Conservation (phyloP, 208 protist genomes). For the Jaenimonas drosophilae region DNA sequence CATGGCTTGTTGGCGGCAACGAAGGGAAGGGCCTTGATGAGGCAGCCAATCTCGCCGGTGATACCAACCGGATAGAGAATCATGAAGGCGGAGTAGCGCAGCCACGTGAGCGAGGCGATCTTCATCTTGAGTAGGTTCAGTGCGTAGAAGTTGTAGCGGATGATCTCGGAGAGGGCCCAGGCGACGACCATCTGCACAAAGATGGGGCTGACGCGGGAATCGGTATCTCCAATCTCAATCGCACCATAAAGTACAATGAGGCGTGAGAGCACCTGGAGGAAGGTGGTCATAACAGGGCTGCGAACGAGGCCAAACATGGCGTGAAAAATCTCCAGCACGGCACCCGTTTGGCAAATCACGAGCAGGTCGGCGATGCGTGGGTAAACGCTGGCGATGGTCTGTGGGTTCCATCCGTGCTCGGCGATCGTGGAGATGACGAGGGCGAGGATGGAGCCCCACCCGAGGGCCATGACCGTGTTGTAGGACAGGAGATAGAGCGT, state of each 20-base stretch:
- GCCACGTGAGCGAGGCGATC: conserved; percentile 51
- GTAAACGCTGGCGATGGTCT: conserved; percentile 37
- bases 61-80: conserved; percentile 89
- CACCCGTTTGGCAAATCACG: conserved; percentile 74
- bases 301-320: conserved; percentile 63
- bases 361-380: conserved; percentile 47
- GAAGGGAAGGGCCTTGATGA: conserved; percentile 66
- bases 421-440: conserved; percentile 57
- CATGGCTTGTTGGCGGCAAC: conserved; percentile 50
- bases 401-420: conserved; percentile 21
- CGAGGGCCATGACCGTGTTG: conserved; percentile 62
- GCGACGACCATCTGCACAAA: conserved; percentile 73
- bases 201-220: conserved; percentile 25
- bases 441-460: conserved; percentile 51
- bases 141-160: conserved; percentile 86
- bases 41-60: conserved; percentile 72
- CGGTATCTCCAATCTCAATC: conserved; percentile 51
- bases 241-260: conserved; percentile 77
- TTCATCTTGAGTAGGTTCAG: conserved; percentile 38
- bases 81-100: conserved; percentile 86
- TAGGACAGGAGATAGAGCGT: conserved; percentile 67
- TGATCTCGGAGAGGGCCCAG: conserved; percentile 79
- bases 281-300: conserved; percentile 67
- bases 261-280: conserved; percentile 81
- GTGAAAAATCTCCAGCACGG: conserved; percentile 78